These are phyloP conservation scores for Echinochloa phyllopogon DNA, from an alignment of 176 grass and related monocot species.

Conservation along the genomic window DNA sequence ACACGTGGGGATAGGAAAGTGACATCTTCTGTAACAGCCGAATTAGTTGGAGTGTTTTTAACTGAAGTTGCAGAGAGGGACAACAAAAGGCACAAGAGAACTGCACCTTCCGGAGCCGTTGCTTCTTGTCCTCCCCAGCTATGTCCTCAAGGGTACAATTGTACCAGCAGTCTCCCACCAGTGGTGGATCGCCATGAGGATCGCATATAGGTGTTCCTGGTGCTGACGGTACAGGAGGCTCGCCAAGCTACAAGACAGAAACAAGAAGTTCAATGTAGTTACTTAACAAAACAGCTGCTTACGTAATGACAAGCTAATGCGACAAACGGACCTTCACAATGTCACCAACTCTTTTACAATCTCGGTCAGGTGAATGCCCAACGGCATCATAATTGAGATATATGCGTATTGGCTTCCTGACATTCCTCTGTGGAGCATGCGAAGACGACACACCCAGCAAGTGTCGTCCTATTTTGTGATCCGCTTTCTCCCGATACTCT, in stretches of 20 bases:
- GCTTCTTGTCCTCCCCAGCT: slow-evolving; percentile 90
- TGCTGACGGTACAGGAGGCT: slow-evolving; percentile 63
- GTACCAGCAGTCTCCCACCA: slow-evolving; percentile 97
- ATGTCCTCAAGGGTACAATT: slow-evolving; percentile 94
- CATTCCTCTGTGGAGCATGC: slow-evolving; percentile 44
- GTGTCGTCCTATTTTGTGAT: slow-evolving; percentile 59
- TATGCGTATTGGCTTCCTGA: slow-evolving; percentile 84
- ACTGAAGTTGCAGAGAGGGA: background rate
- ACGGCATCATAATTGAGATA: slow-evolving; percentile 99
- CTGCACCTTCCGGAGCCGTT: slow-evolving; percentile 92
- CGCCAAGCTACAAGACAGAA: slow-evolving; percentile 73
- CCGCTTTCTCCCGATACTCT: slow-evolving; percentile 33
- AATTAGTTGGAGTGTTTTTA: background rate
- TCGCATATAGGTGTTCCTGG: slow-evolving; percentile 72
- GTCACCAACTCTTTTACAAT: slow-evolving; percentile 83
- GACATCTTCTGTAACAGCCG: background rate
- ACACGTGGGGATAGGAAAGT: background rate
- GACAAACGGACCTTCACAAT: slow-evolving; percentile 68
- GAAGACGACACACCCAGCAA: slow-evolving; percentile 59
- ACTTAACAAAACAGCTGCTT: background rate
- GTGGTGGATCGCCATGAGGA: slow-evolving; percentile 80
- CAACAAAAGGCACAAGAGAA: slow-evolving; percentile 39
- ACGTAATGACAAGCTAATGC: background rate
- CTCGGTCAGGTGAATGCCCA: slow-evolving; percentile 86
- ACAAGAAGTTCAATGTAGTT: background rate